A percentile compares a stretch with the other conserved stretches of the same genome.
Evolutionary conservation across 2,329 filamentous ascomycete genomes (phyloP).

Genomic region (Monosporascus sp.): DNA sequence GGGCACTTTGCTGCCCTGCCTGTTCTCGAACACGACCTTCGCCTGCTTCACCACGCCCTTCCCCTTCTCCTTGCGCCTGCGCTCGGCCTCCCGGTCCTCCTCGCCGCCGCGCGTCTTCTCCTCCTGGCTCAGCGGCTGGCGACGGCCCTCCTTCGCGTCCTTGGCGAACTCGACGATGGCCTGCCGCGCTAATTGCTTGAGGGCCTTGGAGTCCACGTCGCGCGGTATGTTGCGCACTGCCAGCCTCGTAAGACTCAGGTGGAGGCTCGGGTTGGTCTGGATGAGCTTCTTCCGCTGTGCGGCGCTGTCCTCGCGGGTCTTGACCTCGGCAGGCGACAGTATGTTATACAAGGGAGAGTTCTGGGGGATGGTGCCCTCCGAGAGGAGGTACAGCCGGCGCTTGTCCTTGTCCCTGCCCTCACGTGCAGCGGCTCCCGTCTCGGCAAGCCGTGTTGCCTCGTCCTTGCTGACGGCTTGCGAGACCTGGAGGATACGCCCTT

Average conservation of each 20-base stretch:
- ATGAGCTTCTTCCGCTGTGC: constrained; percentile 87
- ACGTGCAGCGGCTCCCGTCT: constrained; percentile 61
- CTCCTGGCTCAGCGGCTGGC: constrained; percentile 80
- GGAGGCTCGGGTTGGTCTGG: constrained; percentile 82
- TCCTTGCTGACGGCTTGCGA: constrained; percentile 79
- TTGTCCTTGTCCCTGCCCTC: constrained; percentile 75
- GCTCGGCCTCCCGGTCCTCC: constrained; percentile 76
- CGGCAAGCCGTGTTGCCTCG: constrained; percentile 71
- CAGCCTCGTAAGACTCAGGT: constrained; percentile 83
- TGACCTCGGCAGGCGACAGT: constrained; percentile 73
- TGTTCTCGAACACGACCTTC: constrained; percentile 89
- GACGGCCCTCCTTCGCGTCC: constrained; percentile 74
- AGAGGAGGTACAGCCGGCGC: constrained; percentile 79
- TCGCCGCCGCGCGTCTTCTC: constrained; percentile 76
- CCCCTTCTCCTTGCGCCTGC: constrained; percentile 70
- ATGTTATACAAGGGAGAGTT: constrained; percentile 72
- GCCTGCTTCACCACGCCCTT: constrained; percentile 87
- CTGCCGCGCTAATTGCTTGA: constrained; percentile 85
- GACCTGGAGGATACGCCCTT: constrained; percentile 81
- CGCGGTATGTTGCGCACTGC: constrained; percentile 88
- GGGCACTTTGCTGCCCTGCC: constrained; percentile 75
- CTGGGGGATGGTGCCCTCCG: constrained; percentile 76
- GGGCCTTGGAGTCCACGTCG: constrained; percentile 74
- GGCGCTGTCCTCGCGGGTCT: constrained; percentile 81
- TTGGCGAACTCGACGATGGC: constrained; percentile 92